Conservation (phyloP, 179 eudicot genomes). For the Beta macrorhiza region DNA sequence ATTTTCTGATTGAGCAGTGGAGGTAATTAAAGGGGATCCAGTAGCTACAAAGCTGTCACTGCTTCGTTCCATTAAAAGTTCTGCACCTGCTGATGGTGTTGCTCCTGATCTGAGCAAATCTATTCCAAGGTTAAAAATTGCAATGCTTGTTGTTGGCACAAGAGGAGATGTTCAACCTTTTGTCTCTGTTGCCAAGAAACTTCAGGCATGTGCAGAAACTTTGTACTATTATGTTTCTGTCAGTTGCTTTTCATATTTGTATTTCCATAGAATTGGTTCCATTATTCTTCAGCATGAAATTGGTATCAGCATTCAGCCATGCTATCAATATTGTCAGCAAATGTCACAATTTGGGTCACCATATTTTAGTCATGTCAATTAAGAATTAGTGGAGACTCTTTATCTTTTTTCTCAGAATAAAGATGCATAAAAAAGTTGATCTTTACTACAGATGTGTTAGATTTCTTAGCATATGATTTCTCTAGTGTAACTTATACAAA, state of each 20-base stretch:
- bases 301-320: neutral
- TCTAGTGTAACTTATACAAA: no score
- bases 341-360: no score
- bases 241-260: neutral
- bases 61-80: constrained; percentile 38
- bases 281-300: neutral
- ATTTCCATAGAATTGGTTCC: neutral
- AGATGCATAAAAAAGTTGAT: no score
- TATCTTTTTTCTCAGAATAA: no score
- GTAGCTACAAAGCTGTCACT: constrained; percentile 53
- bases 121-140: constrained; percentile 59
- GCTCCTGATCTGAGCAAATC: constrained; percentile 33
- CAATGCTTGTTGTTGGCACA: constrained; percentile 78
- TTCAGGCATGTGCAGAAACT: constrained; percentile 47
- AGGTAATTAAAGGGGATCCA: constrained; percentile 41
- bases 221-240: neutral
- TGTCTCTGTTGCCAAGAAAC: constrained; percentile 66
- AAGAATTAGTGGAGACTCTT: no score
- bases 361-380: no score
- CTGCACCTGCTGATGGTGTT: constrained; percentile 29
- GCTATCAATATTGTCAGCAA: no score
- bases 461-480: no score
- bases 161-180: constrained; percentile 91
- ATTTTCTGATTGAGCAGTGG: constrained; percentile 41
- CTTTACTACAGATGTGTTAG: no score